A percentile compares a stretch with the other conserved stretches of the same genome.
phyloP scores from a whole-genome alignment of 257 asterid species.

The Henckelia pumila region DNA sequence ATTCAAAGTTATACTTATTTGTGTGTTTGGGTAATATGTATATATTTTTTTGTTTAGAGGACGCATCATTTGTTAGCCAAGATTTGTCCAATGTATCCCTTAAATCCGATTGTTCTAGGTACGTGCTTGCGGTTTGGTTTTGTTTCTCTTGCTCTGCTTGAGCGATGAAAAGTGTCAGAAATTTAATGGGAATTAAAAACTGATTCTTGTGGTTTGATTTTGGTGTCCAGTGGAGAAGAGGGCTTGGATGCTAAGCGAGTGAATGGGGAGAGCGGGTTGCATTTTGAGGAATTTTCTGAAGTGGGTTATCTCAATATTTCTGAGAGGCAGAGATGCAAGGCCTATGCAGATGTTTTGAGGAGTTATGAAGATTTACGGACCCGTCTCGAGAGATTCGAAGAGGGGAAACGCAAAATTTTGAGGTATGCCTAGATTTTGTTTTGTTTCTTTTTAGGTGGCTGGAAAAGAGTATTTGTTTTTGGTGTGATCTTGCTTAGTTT shows the following conservation, averaged over 20 bases:
- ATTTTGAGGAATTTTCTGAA: slow-evolving; percentile 22
- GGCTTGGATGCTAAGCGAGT: slow-evolving; percentile 26
- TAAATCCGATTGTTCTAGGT: slow-evolving; percentile 36
- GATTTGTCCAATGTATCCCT: slow-evolving; percentile 26
- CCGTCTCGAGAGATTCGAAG: slow-evolving; percentile 37
- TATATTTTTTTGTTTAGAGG: slow-evolving; percentile 40
- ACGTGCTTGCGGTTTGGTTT: slow-evolving; percentile 3
- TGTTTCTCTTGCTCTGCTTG: background rate
- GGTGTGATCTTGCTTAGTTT: background rate
- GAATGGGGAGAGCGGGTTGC: slow-evolving; percentile 24
- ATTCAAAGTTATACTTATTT: background rate
- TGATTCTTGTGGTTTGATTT: slow-evolving; percentile 10
- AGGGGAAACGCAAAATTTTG: slow-evolving; percentile 47
- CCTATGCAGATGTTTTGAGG: slow-evolving; percentile 41
- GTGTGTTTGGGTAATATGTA: background rate
- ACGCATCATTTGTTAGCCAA: slow-evolving; percentile 26
- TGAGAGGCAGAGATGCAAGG: slow-evolving; percentile 40
- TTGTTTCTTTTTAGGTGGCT: background rate
- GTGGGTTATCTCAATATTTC: slow-evolving; percentile 26
- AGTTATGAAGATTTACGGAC: slow-evolving; percentile 40
- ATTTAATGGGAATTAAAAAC: slow-evolving; percentile 9
- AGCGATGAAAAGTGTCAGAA: background rate
- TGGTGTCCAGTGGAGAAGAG: slow-evolving; percentile 31
- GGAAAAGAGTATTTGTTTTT: background rate
- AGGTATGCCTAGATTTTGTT: slow-evolving; percentile 39